phyloP scores from a whole-genome alignment of 805 yeast species.

The Barnettozyma vustinii region DNA sequence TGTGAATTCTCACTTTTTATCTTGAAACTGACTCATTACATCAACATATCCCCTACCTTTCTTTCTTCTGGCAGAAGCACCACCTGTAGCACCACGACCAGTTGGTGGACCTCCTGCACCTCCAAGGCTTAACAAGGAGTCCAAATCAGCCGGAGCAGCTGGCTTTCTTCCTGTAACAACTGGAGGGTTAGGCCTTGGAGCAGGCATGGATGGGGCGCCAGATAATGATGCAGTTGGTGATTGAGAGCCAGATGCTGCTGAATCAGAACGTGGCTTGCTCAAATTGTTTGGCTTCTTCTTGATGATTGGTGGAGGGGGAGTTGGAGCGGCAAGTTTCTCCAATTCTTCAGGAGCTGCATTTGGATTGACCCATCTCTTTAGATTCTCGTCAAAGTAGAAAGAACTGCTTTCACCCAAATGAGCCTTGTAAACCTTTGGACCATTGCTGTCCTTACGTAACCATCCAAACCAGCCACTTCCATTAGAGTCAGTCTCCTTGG shows the following conservation, averaged over 20 bases:
- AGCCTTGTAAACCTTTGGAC: constrained; percentile 75
- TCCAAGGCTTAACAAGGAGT: constrained; percentile 38
- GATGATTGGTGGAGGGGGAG: constrained; percentile 44
- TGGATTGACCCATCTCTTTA: constrained; percentile 82
- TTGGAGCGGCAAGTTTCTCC: constrained; percentile 63
- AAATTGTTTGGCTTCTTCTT: constrained; percentile 30
- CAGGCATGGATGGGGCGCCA: constrained; percentile 5
- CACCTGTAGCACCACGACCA: constrained; percentile 11
- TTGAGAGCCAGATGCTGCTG: constrained; percentile 18
- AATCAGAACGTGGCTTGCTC: constrained; percentile 36
- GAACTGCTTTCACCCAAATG: constrained; percentile 76
- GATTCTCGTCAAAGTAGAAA: constrained; percentile 76
- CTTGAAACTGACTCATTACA: constrained; percentile 39
- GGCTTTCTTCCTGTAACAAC: constrained; percentile 16
- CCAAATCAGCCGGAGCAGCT: constrained; percentile 31
- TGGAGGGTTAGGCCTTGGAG: constrained; percentile 2
- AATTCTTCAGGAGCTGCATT: constrained; percentile 64
- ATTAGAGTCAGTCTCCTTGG: constrained; percentile 6
- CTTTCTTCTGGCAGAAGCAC: constrained; percentile 30
- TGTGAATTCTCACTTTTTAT: constrained; percentile 2
- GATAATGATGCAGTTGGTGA: constrained; percentile 4
- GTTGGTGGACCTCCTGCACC: constrained; percentile 15
- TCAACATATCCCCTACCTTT: constrained; percentile 63
- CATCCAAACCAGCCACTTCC: constrained; percentile 51
- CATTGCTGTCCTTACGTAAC: constrained; percentile 51